Base-by-base conservation (phyloP, 2,329 filamentous ascomycete species). In the Colletotrichum sp. region DNA sequence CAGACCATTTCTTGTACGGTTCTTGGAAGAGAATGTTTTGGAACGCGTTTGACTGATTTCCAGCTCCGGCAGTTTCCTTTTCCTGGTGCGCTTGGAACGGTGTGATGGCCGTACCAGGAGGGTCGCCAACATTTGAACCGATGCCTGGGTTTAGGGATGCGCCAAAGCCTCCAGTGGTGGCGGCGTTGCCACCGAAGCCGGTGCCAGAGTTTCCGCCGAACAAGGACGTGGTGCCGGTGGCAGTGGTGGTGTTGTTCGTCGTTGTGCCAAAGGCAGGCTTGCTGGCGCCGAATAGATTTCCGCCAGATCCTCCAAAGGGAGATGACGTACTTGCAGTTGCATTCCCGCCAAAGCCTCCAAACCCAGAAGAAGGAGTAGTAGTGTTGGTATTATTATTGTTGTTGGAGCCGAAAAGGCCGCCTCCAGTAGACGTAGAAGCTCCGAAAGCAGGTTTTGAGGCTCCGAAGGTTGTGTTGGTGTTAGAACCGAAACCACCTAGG, bases 1-100 rank as follows among this genome's bases (percentile, higher is more conserved):
- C 91, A 12, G 96, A 98, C 88, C 94, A 98, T 83, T 97, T 97
- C 83, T 93, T 93, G 87, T 96, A 97, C 2, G 94, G 91, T 28
- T 93, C 92, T 85, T 94, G 93, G 83, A 96, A 96, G 26, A 93
- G 87, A 72, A 97, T 92, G 79, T 93, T 96, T 84, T 97, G 95
- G 83, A 94, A 97, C 6, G 93, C 89, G 81, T 94, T 91, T 78
- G 86, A 79, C 80, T 90, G 81, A 71, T 85, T 88, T n/a, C 85
- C 83, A 21, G 83, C 84, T 78, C 86, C 89, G 56, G 89, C 91
- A 5, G 87, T 84, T 81, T 97, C 95, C 83, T 96, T 97, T 85
- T 97, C 95, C 24, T 89, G 86, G 62, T 91, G 89, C 0, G 95
- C 88, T 76, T 91, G 86, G 85, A 96, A 97, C 7, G 93, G 89